These are phyloP conservation scores for Pythium phragmitis DNA, from an alignment of 352 stramenopile species.

Conservation along the genomic window DNA sequence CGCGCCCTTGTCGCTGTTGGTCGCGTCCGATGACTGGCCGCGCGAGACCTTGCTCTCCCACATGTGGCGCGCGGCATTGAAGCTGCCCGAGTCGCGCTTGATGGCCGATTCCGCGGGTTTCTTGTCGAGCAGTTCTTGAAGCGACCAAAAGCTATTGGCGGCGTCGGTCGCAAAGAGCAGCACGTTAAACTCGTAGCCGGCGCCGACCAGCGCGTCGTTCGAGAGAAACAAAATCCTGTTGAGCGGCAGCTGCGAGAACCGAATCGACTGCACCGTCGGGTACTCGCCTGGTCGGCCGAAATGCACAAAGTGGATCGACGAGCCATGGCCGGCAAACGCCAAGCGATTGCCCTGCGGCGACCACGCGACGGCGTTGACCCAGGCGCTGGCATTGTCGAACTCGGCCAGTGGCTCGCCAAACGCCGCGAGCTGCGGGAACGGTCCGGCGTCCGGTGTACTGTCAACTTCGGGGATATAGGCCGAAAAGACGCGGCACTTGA, in stretches of 20 bases:
- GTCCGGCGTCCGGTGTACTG: constrained; percentile 54
- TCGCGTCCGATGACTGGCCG: constrained; percentile 81
- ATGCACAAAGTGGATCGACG: constrained; percentile 89
- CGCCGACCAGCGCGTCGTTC: constrained; percentile 86
- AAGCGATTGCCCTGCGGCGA: constrained; percentile 87
- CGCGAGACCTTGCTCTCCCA: constrained; percentile 86
- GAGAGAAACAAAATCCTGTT: constrained; percentile 87
- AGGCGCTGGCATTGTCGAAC: constrained; percentile 88
- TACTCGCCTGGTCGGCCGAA: constrained; percentile 70
- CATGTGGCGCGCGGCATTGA: constrained; percentile 50
- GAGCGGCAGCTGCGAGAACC: constrained; percentile 85
- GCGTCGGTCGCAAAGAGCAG: constrained; percentile 80
- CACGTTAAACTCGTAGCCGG: constrained; percentile 92
- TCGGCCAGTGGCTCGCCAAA: constrained; percentile 84
- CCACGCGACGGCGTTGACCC: constrained; percentile 92
- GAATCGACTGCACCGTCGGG: constrained; percentile 85
- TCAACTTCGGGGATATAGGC: constrained; percentile 88
- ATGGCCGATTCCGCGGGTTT: constrained; percentile 56
- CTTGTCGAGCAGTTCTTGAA: constrained; percentile 77
- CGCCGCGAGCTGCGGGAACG: constrained; percentile 69
- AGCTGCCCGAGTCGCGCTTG: constrained; percentile 60
- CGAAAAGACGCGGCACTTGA: constrained; percentile 93
- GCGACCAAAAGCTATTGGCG: constrained; percentile 79
- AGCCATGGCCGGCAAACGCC: constrained; percentile 90
- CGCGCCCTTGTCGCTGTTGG: constrained; percentile 72